Percentiles rank a stretch among this genome's conserved stretches.
phyloP scores from a whole-genome alignment of 306 rosid species.

The Dalbergia cultrata region DNA sequence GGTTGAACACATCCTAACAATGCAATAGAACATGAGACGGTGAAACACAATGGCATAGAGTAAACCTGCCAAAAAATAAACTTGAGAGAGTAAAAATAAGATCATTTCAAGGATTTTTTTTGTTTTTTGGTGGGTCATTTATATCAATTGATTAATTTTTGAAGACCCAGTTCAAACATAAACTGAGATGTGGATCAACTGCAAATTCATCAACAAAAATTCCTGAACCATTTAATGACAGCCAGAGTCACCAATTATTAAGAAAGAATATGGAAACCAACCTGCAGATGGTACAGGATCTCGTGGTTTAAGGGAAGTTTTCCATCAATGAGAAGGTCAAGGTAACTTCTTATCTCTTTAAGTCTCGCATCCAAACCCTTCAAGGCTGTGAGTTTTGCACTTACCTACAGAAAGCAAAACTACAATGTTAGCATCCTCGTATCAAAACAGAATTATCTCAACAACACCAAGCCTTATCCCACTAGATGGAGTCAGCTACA shows the following conservation, averaged over 20 bases:
- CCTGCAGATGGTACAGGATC: constrained; percentile 94
- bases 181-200: background rate
- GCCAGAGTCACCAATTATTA: background rate
- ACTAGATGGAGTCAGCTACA: no score
- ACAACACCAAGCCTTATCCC: no score
- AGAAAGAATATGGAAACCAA: constrained; percentile 23
- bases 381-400: constrained; percentile 87
- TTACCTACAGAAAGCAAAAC: constrained; percentile 58
- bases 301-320: constrained; percentile 88
- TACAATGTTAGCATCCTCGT: background rate
- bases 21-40: constrained; percentile 23
- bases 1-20: constrained; percentile 53
- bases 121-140: background rate
- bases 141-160: background rate
- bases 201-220: constrained; percentile 3
- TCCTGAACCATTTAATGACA: constrained; percentile 23
- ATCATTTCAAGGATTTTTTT: background rate
- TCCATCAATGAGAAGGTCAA: constrained; percentile 82
- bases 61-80: background rate
- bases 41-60: constrained; percentile 6
- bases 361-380: constrained; percentile 93
- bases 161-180: background rate
- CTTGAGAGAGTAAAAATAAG: background rate
- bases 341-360: constrained; percentile 78
- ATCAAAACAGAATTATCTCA: constrained; percentile 19